Evolutionary conservation across 2,329 filamentous ascomycete species (phyloP).

Genomic region (Fusarium sp.): DNA sequence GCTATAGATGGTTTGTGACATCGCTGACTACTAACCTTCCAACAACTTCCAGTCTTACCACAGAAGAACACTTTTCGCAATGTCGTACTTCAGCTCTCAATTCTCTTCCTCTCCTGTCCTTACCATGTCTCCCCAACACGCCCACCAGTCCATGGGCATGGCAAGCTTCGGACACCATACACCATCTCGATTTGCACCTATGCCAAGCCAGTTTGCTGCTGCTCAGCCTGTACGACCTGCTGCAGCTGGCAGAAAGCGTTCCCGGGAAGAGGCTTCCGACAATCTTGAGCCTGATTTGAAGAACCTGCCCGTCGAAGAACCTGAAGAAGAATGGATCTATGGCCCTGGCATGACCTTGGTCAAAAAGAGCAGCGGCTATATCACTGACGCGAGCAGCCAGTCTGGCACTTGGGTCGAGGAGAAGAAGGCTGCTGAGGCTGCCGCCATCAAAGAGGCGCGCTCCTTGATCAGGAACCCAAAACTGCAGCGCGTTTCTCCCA

Average conservation of each 20-base stretch:
- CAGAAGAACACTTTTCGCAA: slow-evolving; percentile 45
- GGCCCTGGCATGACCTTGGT: slow-evolving; percentile 81
- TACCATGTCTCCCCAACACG: slow-evolving; percentile 54
- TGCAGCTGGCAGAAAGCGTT: slow-evolving; percentile 76
- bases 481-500: slow-evolving; percentile 67
- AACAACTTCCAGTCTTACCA: slow-evolving; percentile 39
- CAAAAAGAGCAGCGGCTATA: slow-evolving; percentile 71
- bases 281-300: slow-evolving; percentile 74
- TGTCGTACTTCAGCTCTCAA: slow-evolving; percentile 61
- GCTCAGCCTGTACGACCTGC: slow-evolving; percentile 49
- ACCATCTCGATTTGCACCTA: slow-evolving; percentile 46
- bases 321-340: slow-evolving; percentile 76
- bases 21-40: slow-evolving; percentile 51
- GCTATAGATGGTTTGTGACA: slow-evolving; percentile 52
- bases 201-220: slow-evolving; percentile 39
- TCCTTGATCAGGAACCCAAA: slow-evolving; percentile 70
- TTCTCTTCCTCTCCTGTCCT: slow-evolving; percentile 62
- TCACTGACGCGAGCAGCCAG: slow-evolving; percentile 71
- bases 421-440: slow-evolving; percentile 67
- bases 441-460: slow-evolving; percentile 62
- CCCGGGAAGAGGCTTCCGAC: slow-evolving; percentile 77
- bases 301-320: slow-evolving; percentile 59
- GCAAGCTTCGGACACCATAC: slow-evolving; percentile 49
- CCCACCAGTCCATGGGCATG: slow-evolving; percentile 52
- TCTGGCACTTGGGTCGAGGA: slow-evolving; percentile 81